Evolutionary conservation across 2,329 filamentous ascomycete genomes (phyloP), one percentile per base, ranked within the genome.

Genomic region (Fusarium heterosporum): DNA sequence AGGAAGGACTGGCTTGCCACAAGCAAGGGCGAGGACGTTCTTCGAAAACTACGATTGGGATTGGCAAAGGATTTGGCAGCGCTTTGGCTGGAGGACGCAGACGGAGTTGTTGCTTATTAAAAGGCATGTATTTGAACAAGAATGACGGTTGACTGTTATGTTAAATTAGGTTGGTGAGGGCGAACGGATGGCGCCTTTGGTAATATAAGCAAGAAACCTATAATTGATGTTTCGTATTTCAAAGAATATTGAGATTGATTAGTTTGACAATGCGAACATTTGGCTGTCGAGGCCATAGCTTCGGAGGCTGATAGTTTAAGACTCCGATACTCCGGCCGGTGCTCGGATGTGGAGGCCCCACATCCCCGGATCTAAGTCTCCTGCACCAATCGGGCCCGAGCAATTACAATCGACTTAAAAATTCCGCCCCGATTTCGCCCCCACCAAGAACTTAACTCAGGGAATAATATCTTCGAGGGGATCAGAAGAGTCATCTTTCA

Each of bases 21-120:
- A 12, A 87, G 85, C 17, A 88, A 81, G 64, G 91, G 88, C 0
- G 83, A 84, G 46, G 91, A 95, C 65, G 82, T 97, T n/a, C 79
- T 97, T 60, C 84, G 84, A 66, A 85, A 90, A 66, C 75, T 97
- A 77, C 85, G 94, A 67, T 77, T 93, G 50, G 91, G 89, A 4
- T 77, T 97, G 73, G 91, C 92, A 14, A 87, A 85, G 76, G 93
- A 96, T 69, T 79, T 96, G 73, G 90, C 87, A 14, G 85, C 83
- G 72, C 81, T 90, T 52, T 93, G 90, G 89, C 78, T 91, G 32
- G 83, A 86, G 56, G 89, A 91, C 66, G 87, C 88, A 17, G 88
- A 91, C 75, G 83, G 81, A 49, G 78, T 82, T 52, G 82, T 81
- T 39, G 65, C 80, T 66, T 83, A 78, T 68, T 81, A 69, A 47